phyloP scores from a whole-genome alignment of 202 grass and related monocot genomes.

The Setaria viridis region DNA sequence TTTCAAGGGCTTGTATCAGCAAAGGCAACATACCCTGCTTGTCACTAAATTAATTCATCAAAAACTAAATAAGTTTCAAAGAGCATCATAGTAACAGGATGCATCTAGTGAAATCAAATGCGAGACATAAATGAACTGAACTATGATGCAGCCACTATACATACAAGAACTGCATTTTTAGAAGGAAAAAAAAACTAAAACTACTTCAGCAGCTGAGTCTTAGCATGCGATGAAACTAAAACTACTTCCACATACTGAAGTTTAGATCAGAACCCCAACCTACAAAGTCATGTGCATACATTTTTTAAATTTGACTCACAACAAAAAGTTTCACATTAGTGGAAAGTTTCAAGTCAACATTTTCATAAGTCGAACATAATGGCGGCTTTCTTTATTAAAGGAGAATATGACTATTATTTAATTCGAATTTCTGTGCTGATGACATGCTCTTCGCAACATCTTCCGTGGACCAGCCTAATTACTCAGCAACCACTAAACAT shows the following conservation, averaged over 20 bases:
- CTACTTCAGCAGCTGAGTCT: not conserved
- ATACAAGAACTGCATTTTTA: too few relatives aligned
- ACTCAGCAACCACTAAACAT: conserved; percentile 3
- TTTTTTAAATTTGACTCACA: not conserved
- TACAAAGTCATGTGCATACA: not conserved
- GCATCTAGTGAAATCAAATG: conserved; percentile 19
- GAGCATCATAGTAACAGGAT: not conserved
- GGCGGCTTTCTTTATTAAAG: not conserved
- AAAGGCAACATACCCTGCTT: not conserved
- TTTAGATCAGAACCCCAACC: not conserved
- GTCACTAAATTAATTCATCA: not conserved
- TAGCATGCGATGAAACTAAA: not conserved
- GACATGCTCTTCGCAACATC: conserved; percentile 13
- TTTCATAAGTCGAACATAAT: conserved; percentile 6
- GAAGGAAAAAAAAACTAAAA: not conserved
- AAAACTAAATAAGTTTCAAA: conserved; percentile 11
- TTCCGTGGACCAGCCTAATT: not conserved
- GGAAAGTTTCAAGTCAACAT: not conserved
- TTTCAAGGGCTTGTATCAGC: not conserved
- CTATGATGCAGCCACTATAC: not conserved
- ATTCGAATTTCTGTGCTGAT: not conserved
- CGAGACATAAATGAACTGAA: not conserved
- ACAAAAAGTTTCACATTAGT: not conserved
- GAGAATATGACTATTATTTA: not conserved
- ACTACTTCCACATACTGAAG: conserved; percentile 7